Evolutionary conservation across 163 green algal genomes (phyloP).

Genomic region (Chlamydomonas reinhardtii): DNA sequence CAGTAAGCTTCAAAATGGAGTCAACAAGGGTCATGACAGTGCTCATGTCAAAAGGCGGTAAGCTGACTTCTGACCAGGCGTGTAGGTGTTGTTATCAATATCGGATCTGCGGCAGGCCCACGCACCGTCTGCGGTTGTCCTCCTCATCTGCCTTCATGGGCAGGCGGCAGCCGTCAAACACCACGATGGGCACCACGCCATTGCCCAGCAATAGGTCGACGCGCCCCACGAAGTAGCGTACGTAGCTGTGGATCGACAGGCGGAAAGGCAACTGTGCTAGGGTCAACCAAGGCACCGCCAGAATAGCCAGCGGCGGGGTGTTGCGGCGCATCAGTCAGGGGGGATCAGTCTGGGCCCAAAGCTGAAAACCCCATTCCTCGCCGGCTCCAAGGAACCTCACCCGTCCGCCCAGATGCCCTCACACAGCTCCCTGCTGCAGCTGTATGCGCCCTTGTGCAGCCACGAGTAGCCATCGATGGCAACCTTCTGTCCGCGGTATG

Average conservation of each 20-base stretch:
- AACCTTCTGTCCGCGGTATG: conserved; percentile 83
- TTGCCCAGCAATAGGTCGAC: conserved; percentile 80
- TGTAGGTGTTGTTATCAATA: no score
- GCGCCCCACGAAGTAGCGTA: conserved; percentile 87
- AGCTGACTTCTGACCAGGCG: no score
- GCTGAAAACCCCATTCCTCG: no score
- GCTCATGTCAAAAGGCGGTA: no score
- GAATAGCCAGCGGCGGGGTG: not conserved
- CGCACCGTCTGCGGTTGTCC: conserved; percentile 65
- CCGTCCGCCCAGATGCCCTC: conserved; percentile 82
- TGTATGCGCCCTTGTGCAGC: conserved; percentile 94
- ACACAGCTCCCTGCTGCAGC: conserved; percentile 91
- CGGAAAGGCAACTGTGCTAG: no score
- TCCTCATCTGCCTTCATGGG: conserved; percentile 95
- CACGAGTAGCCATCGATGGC: conserved; percentile 96
- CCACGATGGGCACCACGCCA: conserved; percentile 88
- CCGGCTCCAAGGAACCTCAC: conserved; percentile 48
- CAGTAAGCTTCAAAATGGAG: no score
- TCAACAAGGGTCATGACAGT: no score
- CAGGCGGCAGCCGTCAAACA: conserved; percentile 96
- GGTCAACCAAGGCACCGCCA: no score
- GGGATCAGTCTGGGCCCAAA: no score
- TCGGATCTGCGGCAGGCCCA: no score
- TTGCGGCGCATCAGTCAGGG: no score
- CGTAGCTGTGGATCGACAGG: conserved; percentile 70